These are phyloP conservation scores for Podaxis carcinomalis DNA, from an alignment of 768 basidiomycete genomes.

Conservation along the genomic window DNA sequence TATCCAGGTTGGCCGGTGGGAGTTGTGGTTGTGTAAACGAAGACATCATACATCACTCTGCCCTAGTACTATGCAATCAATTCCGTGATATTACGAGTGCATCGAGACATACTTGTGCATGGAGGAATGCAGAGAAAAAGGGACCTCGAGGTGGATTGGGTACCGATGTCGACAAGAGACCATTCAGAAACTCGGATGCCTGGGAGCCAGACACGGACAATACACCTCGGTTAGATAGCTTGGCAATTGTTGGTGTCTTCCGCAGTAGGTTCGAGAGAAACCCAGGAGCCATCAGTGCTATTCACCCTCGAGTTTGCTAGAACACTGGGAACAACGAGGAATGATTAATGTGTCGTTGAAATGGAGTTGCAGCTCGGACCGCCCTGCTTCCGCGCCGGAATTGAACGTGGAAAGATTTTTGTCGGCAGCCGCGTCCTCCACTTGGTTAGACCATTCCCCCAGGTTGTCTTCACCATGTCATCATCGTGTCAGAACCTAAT, in stretches of 20 bases:
- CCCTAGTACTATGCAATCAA: constrained; percentile 49
- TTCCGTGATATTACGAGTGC: constrained; percentile 5
- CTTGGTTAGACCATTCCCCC: background rate
- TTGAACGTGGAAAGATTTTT: background rate
- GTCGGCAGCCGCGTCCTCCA: background rate
- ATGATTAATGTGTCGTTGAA: background rate
- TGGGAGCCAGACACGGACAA: constrained; percentile 80
- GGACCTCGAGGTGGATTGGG: constrained; percentile 41
- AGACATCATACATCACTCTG: constrained; percentile 83
- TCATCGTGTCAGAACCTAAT: constrained; percentile 78
- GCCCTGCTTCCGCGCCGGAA: background rate
- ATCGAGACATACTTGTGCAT: constrained; percentile 61
- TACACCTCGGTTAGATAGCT: constrained; percentile 59
- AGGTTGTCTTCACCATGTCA: constrained; percentile 48
- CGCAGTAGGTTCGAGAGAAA: constrained; percentile 41
- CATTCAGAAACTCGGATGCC: constrained; percentile 78
- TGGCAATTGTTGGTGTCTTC: constrained; percentile 51
- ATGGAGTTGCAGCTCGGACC: constrained; percentile 1
- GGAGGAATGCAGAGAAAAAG: constrained; percentile 69
- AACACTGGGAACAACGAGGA: background rate
- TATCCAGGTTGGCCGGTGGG: constrained; percentile 46
- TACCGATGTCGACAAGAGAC: constrained; percentile 56
- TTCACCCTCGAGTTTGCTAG: background rate
- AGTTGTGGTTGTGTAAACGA: constrained; percentile 64
- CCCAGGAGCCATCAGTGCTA: constrained; percentile 29